Percentiles rank a stretch among this genome's conserved stretches.
Conservation (phyloP, 441 rosid species). For the Cnidoscolus chayamansa region DNA sequence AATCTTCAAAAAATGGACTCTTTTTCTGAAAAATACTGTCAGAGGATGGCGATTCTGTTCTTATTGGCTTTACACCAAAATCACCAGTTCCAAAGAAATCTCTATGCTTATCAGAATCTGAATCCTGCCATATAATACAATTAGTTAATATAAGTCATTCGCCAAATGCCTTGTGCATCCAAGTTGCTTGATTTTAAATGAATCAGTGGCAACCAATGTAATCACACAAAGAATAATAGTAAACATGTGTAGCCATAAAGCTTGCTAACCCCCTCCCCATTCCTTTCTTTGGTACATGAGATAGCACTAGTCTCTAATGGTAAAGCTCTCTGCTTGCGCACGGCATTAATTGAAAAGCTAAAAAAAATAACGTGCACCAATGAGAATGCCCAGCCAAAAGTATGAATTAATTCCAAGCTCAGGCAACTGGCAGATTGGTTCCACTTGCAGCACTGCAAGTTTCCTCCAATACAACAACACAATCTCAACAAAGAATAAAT, state of each 20-base stretch:
- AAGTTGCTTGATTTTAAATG: not conserved
- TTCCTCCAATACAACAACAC: not conserved
- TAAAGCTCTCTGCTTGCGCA: not conserved
- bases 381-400: not conserved
- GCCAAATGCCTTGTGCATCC: not conserved
- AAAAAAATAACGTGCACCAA: not conserved
- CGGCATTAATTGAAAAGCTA: not conserved
- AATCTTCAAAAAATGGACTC: conserved; percentile 80
- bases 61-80: conserved; percentile 53
- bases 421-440: not conserved
- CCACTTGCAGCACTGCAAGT: not conserved
- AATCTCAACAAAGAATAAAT: not conserved
- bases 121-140: conserved; percentile 41
- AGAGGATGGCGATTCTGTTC: conserved; percentile 60
- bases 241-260: not conserved
- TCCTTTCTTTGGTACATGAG: not conserved
- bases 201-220: not conserved
- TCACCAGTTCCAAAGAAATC: conserved; percentile 61
- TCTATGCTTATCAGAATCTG: conserved; percentile 36
- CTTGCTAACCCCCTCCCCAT: not conserved
- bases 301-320: not conserved
- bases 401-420: not conserved
- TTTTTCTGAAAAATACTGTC: conserved; percentile 48
- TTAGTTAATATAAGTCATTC: conserved; percentile 11
- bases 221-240: not conserved